phyloP scores from a whole-genome alignment of 768 basidiomycete species.

The Leccinum olivaceopallidum region DNA sequence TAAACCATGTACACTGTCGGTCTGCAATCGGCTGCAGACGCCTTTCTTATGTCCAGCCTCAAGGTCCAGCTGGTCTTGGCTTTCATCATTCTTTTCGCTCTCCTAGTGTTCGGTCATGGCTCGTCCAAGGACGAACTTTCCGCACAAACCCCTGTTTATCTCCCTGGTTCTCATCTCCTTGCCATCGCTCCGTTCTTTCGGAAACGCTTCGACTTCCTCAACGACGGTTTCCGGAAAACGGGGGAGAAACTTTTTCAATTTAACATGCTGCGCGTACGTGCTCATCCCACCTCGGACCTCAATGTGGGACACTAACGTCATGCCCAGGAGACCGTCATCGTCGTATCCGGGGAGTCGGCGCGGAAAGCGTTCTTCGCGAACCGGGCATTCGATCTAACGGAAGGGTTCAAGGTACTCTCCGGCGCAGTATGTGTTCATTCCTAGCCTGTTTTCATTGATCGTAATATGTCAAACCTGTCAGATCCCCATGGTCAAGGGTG shows the following conservation, averaged over 20 bases:
- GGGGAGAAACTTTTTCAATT: slow-evolving; percentile 70
- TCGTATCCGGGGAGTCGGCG: slow-evolving; percentile 72
- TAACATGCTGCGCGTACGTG: slow-evolving; percentile 61
- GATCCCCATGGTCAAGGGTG: slow-evolving; percentile 77
- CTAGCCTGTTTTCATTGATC: slow-evolving; percentile 17
- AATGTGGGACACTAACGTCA: slow-evolving; percentile 22
- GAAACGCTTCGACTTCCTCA: slow-evolving; percentile 68
- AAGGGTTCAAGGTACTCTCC: slow-evolving; percentile 78
- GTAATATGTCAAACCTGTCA: slow-evolving; percentile 29
- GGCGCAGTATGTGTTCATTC: slow-evolving; percentile 58
- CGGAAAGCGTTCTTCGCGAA: slow-evolving; percentile 69
- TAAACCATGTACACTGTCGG: slow-evolving; percentile 44
- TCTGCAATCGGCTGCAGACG: slow-evolving; percentile 39
- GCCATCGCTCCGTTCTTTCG: slow-evolving; percentile 70
- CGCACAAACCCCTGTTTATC: slow-evolving; percentile 45
- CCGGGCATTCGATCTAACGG: slow-evolving; percentile 71
- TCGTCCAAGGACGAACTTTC: slow-evolving; percentile 47
- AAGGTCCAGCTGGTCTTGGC: slow-evolving; percentile 36
- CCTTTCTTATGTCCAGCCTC: slow-evolving; percentile 36
- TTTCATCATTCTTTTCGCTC: slow-evolving; percentile 36
- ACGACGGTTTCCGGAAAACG: slow-evolving; percentile 67
- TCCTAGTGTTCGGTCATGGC: slow-evolving; percentile 38
- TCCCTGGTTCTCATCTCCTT: slow-evolving; percentile 60
- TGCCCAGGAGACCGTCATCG: slow-evolving; percentile 68
- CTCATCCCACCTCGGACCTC: slow-evolving; percentile 8